These are phyloP conservation scores for Malassezia sp. DNA, from an alignment of 1,284 basidiomycete species.

Conservation along the genomic window DNA sequence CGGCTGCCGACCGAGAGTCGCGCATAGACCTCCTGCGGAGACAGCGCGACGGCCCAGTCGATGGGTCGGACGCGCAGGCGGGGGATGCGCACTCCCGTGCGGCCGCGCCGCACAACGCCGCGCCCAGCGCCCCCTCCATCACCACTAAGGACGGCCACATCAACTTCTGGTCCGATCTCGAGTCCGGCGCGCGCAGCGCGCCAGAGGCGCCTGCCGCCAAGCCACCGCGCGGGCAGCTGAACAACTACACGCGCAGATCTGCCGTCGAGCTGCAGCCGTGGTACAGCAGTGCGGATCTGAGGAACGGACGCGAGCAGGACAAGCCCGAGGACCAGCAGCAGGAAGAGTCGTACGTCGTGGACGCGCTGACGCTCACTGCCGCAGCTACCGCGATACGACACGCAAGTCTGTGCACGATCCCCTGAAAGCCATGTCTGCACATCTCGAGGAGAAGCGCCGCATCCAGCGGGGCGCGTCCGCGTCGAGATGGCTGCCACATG, in stretches of 20 bases:
- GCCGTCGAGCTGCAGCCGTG: conserved; percentile 29
- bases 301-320: conserved; percentile 22
- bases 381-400: conserved; percentile 18
- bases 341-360: conserved; percentile 25
- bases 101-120: background rate
- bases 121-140: background rate
- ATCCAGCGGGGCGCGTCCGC: too few species aligned
- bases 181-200: conserved; percentile 31
- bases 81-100: too few species aligned
- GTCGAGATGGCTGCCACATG: too few species aligned
- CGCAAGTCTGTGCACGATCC: conserved; percentile 32
- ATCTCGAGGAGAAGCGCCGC: conserved; percentile 5
- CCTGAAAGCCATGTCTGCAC: conserved; percentile 24
- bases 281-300: conserved; percentile 23
- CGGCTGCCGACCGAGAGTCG: conserved; percentile 34
- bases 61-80: background rate
- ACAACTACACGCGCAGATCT: background rate
- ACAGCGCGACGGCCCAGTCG: conserved; percentile 2
- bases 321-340: conserved; percentile 27
- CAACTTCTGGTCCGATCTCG: conserved; percentile 27
- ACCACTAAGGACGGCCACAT: conserved; percentile 16
- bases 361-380: too few species aligned
- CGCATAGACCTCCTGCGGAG: conserved; percentile 2
- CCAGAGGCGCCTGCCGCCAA: background rate
- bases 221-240: background rate